Base-by-base conservation (phyloP, 2,329 filamentous ascomycete species). In the Macroventuria anomochaeta region DNA sequence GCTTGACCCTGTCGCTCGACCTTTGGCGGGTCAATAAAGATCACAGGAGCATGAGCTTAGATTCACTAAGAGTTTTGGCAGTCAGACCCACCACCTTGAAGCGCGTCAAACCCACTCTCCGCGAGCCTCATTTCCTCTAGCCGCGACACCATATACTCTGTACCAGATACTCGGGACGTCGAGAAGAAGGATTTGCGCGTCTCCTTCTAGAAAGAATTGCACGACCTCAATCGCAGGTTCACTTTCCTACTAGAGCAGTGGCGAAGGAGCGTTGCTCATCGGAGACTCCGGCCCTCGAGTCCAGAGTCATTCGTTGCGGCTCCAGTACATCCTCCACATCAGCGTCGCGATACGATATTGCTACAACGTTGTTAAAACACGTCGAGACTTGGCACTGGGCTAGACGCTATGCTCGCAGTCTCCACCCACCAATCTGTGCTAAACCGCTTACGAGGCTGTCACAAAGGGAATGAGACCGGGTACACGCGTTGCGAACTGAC, bases 1-100 rank as follows among this genome's bases (percentile, higher is more conserved):
- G 34, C 51, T 49, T 49, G 28, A 34, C 34, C 44, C n/a, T 47
- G 44, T 26, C 25, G 18, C 18, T 34, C 20, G 12, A 34, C 8
- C 20, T 33, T 12, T 26, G 23, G 51, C 20, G 44, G 46, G 29
- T 44, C 44, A 11, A 15, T 40, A 31, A 40, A 36, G 29, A 54
- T 36, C 34, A 49, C 33, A 39, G 28, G 39, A 49, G 42, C 42
- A 18, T 31, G 34, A 44, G 44, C 44, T 44, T 39, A 26, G 23
- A 49, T 38, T 36, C 40, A 54, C 39, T 23, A 49, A 46, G 28
- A 31, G 12, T 29, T 46, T 26, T 37, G 44, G 34, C 46, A 49
- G 39, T 39, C 51, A 36, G 51, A 54, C 44, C 51, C 51, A 46
- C 51, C 40, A 36, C 13, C 25, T 29, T 46, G 44, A 49, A 54